Base-by-base conservation (phyloP, 2,329 filamentous ascomycete genomes). In the Pleomassaria siparia region DNA sequence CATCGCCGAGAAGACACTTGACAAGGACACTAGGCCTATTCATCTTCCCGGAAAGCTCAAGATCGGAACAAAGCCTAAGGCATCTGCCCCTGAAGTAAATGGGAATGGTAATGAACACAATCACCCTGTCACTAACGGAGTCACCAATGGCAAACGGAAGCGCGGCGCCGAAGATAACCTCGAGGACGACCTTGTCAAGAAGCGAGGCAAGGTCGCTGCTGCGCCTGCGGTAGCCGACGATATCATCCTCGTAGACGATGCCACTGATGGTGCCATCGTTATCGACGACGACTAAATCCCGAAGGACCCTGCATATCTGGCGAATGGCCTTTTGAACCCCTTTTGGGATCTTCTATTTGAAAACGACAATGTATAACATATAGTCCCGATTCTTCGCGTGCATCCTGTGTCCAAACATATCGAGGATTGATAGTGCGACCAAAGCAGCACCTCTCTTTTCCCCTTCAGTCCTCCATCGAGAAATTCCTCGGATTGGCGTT, bases 1-100 rank as follows among this genome's bases (percentile, higher is more conserved):
- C 54, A 77, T 90, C 44, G 79, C 84, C 58, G 79, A 84, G 67
- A 75, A 79, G 81, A 52, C 54, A 15, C 46, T 61, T 16, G 55
- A 58, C 22, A 46, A 58, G 15, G 72, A 76, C 10, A 79, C 78
- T 35, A 82, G 82, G 62, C 77, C 83, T 1, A 78, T 87, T 49
- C 78, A 78, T 56, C 70, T 76, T 2, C 64, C 75, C 1, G 69
- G 69, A 22, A 63, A 73, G 28, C 53, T 77, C 4, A 69, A 76
- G 5, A 78, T 83, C 36, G 74, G 77, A 1, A 64, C 68, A 5
- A 78, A 76, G 56, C 72, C 77, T 2, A 76, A 74, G 51, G 59
- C 62, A 30, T 54, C 62, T 10, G 43, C 43, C 7, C 18, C 24
- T 13, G 53, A 55, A 22, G 66, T 49, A 37, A 73, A 58, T 39